A percentile compares a stretch with the other conserved stretches of the same genome.
Evolutionary conservation across 192 early-diverging fungal species (phyloP).

Genomic region (Linderina pennispora): DNA sequence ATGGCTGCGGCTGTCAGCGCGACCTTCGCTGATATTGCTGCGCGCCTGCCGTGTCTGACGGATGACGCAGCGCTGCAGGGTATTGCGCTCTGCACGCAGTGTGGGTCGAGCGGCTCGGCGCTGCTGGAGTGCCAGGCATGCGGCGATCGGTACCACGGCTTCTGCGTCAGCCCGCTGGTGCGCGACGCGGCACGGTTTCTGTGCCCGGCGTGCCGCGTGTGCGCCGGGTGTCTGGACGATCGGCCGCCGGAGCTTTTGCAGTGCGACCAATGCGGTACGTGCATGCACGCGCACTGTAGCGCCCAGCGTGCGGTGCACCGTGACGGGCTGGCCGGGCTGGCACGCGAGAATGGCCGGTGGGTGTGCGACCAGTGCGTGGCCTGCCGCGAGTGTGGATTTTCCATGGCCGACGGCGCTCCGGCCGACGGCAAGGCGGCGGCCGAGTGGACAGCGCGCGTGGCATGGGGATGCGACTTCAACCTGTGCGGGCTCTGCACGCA

Average conservation of each 20-base stretch:
- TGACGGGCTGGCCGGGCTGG: conserved; percentile 6
- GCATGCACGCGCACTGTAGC: conserved; percentile 31
- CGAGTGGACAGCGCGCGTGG: conserved; percentile 3
- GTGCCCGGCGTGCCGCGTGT: conserved; percentile 36
- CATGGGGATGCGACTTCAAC: conserved; percentile 47
- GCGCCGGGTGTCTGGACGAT: conserved; percentile 13
- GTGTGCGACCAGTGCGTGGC: conserved; percentile 32
- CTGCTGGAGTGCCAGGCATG: conserved; percentile 41
- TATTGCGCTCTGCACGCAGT: conserved; percentile 29
- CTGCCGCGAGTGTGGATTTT: conserved; percentile 37
- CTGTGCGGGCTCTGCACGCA: conserved; percentile 50
- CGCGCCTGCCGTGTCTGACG: too few relatives aligned
- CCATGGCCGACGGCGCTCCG: conserved; percentile 2
- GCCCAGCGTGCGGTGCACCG: conserved; percentile 7
- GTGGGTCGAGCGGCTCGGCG: conserved; percentile 14
- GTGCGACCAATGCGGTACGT: conserved; percentile 28
- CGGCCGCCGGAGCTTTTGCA: conserved; percentile 9
- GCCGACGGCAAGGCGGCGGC: not conserved
- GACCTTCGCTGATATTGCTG: too few relatives aligned
- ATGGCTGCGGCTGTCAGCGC: too few relatives aligned
- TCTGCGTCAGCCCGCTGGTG: conserved; percentile 22
- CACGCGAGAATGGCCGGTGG: conserved; percentile 25
- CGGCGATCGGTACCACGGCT: conserved; percentile 44
- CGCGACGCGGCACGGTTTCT: conserved; percentile 3
- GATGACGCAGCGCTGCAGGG: too few relatives aligned